phyloP scores from a whole-genome alignment of 257 asterid genomes.

The Paraleonurus japonicus region DNA sequence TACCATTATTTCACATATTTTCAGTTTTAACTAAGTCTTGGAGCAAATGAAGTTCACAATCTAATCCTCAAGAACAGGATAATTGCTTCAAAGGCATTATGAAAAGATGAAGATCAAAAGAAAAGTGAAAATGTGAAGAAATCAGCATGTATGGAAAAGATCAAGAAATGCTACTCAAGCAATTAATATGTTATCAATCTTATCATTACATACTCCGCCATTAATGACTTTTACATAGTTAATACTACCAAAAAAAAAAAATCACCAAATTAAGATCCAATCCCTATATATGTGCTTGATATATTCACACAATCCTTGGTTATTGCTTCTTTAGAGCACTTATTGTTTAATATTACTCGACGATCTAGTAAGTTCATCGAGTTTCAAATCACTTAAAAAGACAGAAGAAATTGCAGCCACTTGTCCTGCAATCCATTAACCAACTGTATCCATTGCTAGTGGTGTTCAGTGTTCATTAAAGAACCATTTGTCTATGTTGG shows the following conservation, averaged over 20 bases:
- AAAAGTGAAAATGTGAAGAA: background rate
- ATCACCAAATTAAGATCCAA: background rate
- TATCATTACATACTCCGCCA: background rate
- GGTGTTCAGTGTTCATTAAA: constrained; percentile 24
- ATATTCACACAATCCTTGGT: background rate
- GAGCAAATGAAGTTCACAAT: background rate
- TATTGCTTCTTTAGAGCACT: background rate
- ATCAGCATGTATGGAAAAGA: constrained; percentile 9
- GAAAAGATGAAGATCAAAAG: background rate
- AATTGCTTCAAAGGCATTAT: background rate
- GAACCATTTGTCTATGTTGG: constrained; percentile 33
- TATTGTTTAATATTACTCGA: constrained; percentile 6
- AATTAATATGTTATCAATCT: background rate
- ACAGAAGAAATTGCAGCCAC: constrained; percentile 6
- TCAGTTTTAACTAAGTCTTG: background rate
- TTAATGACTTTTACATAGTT: background rate
- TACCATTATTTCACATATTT: background rate
- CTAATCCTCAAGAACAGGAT: background rate
- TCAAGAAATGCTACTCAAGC: constrained; percentile 12
- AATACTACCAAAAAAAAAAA: background rate
- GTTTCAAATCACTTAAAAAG: background rate
- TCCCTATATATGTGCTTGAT: background rate
- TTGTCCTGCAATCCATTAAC: constrained; percentile 24
- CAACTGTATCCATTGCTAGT: constrained; percentile 14
- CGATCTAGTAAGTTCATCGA: background rate